Evolutionary conservation across 2,329 filamentous ascomycete species (phyloP).

Genomic region (Ophiosphaerella herpotricha): DNA sequence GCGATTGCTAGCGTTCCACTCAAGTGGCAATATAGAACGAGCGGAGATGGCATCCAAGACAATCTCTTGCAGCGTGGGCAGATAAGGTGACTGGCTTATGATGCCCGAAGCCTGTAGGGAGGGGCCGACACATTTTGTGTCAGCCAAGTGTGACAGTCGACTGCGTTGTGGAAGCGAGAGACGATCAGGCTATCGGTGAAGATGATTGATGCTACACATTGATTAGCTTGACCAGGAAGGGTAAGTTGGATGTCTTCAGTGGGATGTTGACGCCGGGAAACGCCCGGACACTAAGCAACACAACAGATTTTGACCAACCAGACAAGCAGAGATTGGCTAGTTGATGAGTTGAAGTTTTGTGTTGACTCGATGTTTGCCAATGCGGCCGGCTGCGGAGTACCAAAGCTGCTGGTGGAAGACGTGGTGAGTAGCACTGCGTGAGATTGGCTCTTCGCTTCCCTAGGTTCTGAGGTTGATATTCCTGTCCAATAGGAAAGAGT

Average conservation of each 20-base stretch:
- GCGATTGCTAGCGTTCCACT: conserved; percentile 41
- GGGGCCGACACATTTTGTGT: conserved; percentile 37
- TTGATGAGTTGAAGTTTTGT: conserved; percentile 21
- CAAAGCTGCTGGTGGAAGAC: conserved; percentile 19
- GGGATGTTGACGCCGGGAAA: conserved; percentile 28
- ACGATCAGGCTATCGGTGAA: conserved; percentile 32
- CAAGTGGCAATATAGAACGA: conserved; percentile 42
- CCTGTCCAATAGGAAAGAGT: conserved; percentile 16
- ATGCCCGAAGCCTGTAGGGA: conserved; percentile 38
- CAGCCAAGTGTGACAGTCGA: conserved; percentile 36
- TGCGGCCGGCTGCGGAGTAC: conserved; percentile 29
- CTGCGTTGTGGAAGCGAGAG: conserved; percentile 29
- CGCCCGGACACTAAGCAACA: conserved; percentile 24
- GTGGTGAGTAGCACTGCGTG: conserved; percentile 18
- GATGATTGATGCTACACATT: conserved; percentile 38
- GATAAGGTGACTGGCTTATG: conserved; percentile 56
- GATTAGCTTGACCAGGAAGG: conserved; percentile 39
- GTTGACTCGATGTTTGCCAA: conserved; percentile 26
- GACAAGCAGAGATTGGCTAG: conserved; percentile 23
- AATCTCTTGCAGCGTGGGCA: conserved; percentile 46
- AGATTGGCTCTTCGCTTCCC: conserved; percentile 22
- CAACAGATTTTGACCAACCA: conserved; percentile 18
- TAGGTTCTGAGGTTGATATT: conserved; percentile 29
- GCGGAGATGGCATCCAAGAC: conserved; percentile 41
- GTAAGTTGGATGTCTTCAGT: conserved; percentile 27